Evolutionary conservation across 2,329 filamentous ascomycete species (phyloP).

Genomic region (Epichloe sylvatica): DNA sequence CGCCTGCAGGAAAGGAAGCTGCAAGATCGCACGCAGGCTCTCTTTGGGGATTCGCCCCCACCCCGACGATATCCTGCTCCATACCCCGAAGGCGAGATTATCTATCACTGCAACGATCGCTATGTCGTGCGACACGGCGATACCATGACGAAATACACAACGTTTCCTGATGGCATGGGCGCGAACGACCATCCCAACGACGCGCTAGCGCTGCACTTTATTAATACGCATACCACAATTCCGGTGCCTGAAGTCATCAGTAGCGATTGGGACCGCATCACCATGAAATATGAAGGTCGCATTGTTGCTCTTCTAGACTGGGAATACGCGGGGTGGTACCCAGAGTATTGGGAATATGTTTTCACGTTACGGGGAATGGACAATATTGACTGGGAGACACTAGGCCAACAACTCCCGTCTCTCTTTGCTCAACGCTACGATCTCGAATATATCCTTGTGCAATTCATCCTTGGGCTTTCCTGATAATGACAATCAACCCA

Average conservation of each 20-base stretch:
- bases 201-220: slow-evolving; percentile 7
- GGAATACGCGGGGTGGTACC: slow-evolving; percentile 8
- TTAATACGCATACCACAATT: slow-evolving; percentile 13
- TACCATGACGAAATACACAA: slow-evolving; percentile 12
- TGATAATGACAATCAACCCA: not conserved
- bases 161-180: slow-evolving; percentile 8
- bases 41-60: slow-evolving; percentile 8
- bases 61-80: slow-evolving; percentile 8
- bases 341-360: slow-evolving; percentile 7
- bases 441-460: not conserved
- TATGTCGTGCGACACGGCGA: slow-evolving; percentile 10
- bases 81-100: slow-evolving; percentile 11
- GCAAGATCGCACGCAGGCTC: not conserved
- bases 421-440: not conserved
- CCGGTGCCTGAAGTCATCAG: slow-evolving; percentile 14
- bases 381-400: slow-evolving; percentile 8
- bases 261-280: slow-evolving; percentile 15
- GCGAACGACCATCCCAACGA: not conserved
- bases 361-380: slow-evolving; percentile 6
- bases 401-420: not conserved
- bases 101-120: slow-evolving; percentile 6
- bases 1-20: not conserved
- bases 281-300: slow-evolving; percentile 10
- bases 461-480: not conserved
- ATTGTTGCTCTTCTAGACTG: slow-evolving; percentile 7